Conservation (phyloP, 768 basidiomycete genomes). For the Gyrodon lividus region DNA sequence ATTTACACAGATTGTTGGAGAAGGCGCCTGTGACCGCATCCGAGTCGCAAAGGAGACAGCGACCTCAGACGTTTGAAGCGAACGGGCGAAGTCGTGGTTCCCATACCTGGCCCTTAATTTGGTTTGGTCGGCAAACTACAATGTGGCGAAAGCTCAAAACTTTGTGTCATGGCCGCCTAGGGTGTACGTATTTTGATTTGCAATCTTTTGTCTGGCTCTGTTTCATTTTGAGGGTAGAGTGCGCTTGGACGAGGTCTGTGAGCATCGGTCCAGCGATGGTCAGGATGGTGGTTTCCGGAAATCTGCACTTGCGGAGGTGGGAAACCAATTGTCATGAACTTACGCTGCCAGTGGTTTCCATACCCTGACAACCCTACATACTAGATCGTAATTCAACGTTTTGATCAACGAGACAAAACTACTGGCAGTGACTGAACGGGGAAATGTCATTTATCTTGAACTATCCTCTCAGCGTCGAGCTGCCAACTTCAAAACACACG, state of each 20-base stretch:
- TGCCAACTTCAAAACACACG: background rate
- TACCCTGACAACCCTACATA: slow-evolving; percentile 2
- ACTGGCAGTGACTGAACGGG: too few species aligned
- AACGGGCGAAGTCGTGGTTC: slow-evolving; percentile 15
- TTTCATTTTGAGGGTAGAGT: slow-evolving; percentile 4
- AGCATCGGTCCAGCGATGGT: slow-evolving; percentile 9
- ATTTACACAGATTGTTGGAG: slow-evolving; percentile 6
- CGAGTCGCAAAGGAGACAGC: slow-evolving; percentile 6
- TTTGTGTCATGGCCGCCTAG: background rate
- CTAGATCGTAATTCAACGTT: background rate
- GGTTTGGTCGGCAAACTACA: background rate
- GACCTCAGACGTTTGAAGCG: slow-evolving; percentile 10
- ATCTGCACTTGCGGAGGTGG: slow-evolving; percentile 15
- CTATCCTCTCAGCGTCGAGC: background rate
- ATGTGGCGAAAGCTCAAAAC: background rate
- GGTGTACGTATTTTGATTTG: slow-evolving; percentile 3
- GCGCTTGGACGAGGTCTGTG: slow-evolving; percentile 10
- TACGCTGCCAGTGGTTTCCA: slow-evolving; percentile 5
- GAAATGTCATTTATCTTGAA: too few species aligned
- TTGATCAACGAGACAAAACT: background rate
- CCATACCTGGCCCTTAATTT: slow-evolving; percentile 20
- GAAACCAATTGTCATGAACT: slow-evolving; percentile 12
- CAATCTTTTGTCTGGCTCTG: background rate
- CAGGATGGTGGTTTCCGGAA: background rate
- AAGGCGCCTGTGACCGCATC: background rate